Base-by-base conservation (phyloP, 208 protist genomes). In the Acanthamoeba healyi region DNA sequence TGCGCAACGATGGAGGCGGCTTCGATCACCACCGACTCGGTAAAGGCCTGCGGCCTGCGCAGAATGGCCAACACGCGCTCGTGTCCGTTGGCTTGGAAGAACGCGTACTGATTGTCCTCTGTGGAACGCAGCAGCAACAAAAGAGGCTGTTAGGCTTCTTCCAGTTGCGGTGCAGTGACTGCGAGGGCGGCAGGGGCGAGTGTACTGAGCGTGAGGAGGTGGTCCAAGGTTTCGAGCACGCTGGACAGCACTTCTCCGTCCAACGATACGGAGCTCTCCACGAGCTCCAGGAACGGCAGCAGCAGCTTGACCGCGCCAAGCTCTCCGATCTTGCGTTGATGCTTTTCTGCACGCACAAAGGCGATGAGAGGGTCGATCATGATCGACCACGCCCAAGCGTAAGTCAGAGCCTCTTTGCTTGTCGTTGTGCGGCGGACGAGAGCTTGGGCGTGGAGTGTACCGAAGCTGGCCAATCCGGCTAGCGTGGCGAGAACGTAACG, bases 101-200 rank as follows among this genome's bases (percentile, higher is more conserved):
- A 77, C 36, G 22, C 4, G 36, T 46, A 44, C 67, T 77, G 67
- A 15, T 77, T 77, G 67, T 77, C 67, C 67, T 77, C 67, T 77
- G 67, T 14, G 29, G 7, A 34, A 26, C 19, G n/a, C n/a, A n/a
- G n/a, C n/a, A n/a, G n/a, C n/a, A n/a, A n/a, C n/a, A n/a, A 72
- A 32, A n/a, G 58, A 7, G 5, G 26, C 58, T 67, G 29, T 67
- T 67, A 67, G 58, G 9, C 26, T 6, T 67, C 58, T 24, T 67
- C 29, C 44, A 12, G 12, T 49, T 49, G 44, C 44, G 12, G 12
- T 12, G 12, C 44, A 49, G 12, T 12, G 12, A 24, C 29, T 17
- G 9, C 19, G 15, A n/a, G 22, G 29, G 58, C 58, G 22, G 5
- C 10, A 2, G 22, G 26, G 10, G 34, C 15, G 63, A 72, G 26